Conservation (phyloP, 2,329 filamentous ascomycete genomes). For the Alternaria arborescens region DNA sequence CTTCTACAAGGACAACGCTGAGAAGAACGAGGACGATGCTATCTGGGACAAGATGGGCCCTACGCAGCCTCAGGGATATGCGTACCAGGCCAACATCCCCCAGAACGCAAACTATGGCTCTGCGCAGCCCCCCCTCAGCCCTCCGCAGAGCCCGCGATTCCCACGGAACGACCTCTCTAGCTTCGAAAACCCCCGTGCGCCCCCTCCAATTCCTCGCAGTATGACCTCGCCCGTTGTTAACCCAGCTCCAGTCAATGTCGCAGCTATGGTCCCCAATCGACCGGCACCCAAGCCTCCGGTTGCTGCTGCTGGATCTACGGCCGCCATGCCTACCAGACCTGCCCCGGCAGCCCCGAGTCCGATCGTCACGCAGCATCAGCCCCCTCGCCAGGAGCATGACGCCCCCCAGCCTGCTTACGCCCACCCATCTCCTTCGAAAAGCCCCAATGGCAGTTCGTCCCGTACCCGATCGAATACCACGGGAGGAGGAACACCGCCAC, state of each 20-base stretch:
- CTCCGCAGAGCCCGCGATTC: constrained; percentile 85
- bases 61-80: constrained; percentile 68
- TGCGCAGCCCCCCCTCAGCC: constrained; percentile 67
- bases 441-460: constrained; percentile 42
- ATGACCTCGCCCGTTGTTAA: constrained; percentile 52
- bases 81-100: constrained; percentile 47
- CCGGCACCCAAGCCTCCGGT: constrained; percentile 87
- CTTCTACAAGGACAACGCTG: constrained; percentile 95
- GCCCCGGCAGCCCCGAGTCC: constrained; percentile 65
- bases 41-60: constrained; percentile 97
- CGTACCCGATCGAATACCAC: constrained; percentile 57
- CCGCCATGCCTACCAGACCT: constrained; percentile 64
- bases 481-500: constrained; percentile 46
- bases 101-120: constrained; percentile 50
- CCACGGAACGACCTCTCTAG: constrained; percentile 89
- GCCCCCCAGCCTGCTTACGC: constrained; percentile 54
- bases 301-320: constrained; percentile 51
- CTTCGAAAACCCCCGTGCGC: constrained; percentile 95
- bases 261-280: constrained; percentile 74
- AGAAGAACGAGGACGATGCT: constrained; percentile 80
- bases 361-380: constrained; percentile 38
- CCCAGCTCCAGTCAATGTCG: constrained; percentile 50
- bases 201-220: constrained; percentile 79
- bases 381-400: constrained; percentile 51
- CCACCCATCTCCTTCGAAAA: constrained; percentile 52